Percentiles rank a stretch among this genome's conserved stretches.
Conservation (phyloP, 371 early-diverging fungal genomes). For the Mucor mucedo region DNA sequence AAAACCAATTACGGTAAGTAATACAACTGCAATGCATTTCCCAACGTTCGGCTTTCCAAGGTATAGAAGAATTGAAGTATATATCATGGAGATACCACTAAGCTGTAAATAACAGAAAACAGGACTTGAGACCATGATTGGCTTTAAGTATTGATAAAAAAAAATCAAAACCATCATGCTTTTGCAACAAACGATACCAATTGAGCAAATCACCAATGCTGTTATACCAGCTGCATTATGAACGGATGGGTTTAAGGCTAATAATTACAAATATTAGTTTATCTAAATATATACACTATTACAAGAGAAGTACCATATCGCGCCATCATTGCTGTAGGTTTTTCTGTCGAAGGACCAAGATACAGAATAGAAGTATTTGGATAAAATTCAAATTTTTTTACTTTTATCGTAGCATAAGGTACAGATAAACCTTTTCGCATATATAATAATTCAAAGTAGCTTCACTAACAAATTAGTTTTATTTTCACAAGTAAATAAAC, state of each 20-base stretch:
- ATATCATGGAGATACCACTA: conserved; percentile 35
- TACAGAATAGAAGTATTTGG: conserved; percentile 29
- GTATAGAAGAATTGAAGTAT: conserved; percentile 24
- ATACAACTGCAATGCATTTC: conserved; percentile 36
- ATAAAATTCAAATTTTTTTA: conserved; percentile 25
- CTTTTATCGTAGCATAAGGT: conserved; percentile 29
- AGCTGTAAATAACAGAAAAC: conserved; percentile 46
- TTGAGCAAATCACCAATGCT: conserved; percentile 18
- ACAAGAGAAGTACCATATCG: conserved; percentile 20
- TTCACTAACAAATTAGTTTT: conserved; percentile 1
- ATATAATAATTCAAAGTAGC: conserved; percentile 26
- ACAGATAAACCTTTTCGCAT: conserved; percentile 16
- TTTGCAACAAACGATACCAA: conserved; percentile 29
- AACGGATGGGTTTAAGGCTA: conserved; percentile 37
- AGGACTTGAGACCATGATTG: conserved; percentile 47
- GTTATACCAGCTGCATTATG: conserved; percentile 22
- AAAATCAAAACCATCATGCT: conserved; percentile 35
- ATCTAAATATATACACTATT: background rate
- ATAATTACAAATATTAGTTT: background rate
- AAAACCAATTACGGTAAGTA: conserved; percentile 32
- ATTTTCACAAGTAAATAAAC: background rate
- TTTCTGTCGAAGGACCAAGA: conserved; percentile 31
- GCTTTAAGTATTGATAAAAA: conserved; percentile 29
- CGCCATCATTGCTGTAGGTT: conserved; percentile 12
- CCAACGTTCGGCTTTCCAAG: conserved; percentile 28